A percentile compares a stretch with the other conserved stretches of the same genome.
Evolutionary conservation across 371 early-diverging fungal genomes (phyloP).

Genomic region (Mortierella sp.): DNA sequence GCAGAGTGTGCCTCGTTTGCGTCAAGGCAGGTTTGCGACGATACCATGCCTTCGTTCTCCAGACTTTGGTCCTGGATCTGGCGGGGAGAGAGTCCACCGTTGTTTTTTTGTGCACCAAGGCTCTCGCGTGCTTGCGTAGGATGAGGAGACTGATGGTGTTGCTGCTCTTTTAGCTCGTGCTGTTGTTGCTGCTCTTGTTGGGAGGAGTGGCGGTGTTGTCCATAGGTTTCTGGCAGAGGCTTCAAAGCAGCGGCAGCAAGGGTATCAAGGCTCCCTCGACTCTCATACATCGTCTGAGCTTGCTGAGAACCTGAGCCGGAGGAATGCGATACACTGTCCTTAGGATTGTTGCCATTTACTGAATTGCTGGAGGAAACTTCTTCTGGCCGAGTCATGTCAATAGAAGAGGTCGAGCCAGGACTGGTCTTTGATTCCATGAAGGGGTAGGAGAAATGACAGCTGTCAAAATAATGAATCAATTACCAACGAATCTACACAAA

Average conservation of each 20-base stretch:
- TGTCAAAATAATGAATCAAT: no score
- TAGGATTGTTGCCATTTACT: background rate
- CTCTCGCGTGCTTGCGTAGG: background rate
- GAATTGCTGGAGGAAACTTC: background rate
- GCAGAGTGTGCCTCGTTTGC: background rate
- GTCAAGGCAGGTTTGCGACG: background rate
- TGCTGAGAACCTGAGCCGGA: background rate
- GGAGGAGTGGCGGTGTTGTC: conserved; percentile 6
- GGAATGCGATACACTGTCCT: background rate
- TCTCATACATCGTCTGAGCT: conserved; percentile 16
- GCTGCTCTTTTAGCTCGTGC: conserved; percentile 1
- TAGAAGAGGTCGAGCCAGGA: background rate
- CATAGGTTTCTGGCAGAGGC: conserved; percentile 15
- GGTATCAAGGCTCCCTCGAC: conserved; percentile 43
- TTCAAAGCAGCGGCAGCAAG: conserved; percentile 49
- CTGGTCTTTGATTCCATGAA: conserved; percentile 2
- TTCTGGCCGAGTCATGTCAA: background rate
- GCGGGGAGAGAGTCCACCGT: no score
- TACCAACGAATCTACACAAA: no score
- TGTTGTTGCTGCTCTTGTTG: background rate
- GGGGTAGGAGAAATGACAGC: no score
- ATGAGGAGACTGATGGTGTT: background rate
- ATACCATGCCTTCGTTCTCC: no score
- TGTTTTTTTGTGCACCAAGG: background rate
- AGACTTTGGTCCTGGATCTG: background rate